phyloP scores from a whole-genome alignment of 2,329 filamentous ascomycete species.

The Sporothrix luriei region DNA sequence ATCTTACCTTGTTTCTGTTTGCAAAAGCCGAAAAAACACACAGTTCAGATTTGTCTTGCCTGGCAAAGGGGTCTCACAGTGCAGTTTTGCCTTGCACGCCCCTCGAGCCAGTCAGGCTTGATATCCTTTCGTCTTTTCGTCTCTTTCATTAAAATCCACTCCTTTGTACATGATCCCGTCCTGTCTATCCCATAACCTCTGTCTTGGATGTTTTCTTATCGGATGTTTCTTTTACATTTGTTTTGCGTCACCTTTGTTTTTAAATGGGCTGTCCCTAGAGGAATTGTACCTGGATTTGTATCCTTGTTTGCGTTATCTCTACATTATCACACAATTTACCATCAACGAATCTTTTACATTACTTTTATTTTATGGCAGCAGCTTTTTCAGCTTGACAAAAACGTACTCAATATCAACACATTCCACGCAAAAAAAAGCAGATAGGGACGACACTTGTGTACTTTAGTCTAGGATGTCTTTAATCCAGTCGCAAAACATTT shows the following conservation, averaged over 20 bases:
- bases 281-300: conserved; percentile 10
- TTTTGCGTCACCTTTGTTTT: conserved; percentile 18
- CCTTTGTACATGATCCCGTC: conserved; percentile 21
- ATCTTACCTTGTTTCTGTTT: conserved; percentile 4
- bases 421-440: background rate
- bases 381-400: background rate
- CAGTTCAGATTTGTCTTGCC: background rate
- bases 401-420: background rate
- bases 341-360: background rate
- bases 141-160: background rate
- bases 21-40: conserved; percentile 20
- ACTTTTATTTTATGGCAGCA: background rate
- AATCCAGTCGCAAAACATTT: background rate
- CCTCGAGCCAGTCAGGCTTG: background rate
- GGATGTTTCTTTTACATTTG: conserved; percentile 3
- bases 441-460: background rate
- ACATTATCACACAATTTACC: conserved; percentile 5
- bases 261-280: conserved; percentile 20
- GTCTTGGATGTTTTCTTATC: background rate
- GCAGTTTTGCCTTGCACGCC: background rate
- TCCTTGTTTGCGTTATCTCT: background rate
- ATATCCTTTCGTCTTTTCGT: background rate
- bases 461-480: background rate
- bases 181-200: background rate
- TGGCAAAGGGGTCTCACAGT: background rate